A percentile compares a stretch with the other conserved stretches of the same genome.
Evolutionary conservation across 257 asterid species (phyloP).

Genomic region (Striga asiatica): DNA sequence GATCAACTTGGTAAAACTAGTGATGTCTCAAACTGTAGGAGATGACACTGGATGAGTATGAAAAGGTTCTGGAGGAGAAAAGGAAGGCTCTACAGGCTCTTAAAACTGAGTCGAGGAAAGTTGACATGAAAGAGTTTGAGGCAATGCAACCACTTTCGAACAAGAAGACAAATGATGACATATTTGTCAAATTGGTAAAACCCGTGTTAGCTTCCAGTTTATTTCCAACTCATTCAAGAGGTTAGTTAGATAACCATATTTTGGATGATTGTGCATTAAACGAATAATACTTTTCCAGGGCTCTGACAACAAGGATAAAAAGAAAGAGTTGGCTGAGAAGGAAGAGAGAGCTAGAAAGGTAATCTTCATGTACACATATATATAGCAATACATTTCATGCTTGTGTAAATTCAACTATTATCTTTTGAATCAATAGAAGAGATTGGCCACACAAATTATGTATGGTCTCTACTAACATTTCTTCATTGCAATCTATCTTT

Average conservation of each 20-base stretch:
- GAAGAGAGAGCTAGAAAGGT: conserved; percentile 87
- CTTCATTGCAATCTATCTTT: too few relatives aligned
- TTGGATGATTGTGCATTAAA: not conserved
- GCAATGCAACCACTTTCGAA: conserved; percentile 69
- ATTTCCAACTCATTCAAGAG: not conserved
- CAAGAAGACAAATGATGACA: conserved; percentile 53
- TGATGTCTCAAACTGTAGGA: conserved; percentile 31
- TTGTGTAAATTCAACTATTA: too few relatives aligned
- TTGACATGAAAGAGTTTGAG: conserved; percentile 61
- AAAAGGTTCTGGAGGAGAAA: conserved; percentile 73
- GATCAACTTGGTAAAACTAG: too few relatives aligned
- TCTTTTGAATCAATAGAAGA: too few relatives aligned
- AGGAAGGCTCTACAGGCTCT: conserved; percentile 58
- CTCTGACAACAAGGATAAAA: conserved; percentile 68
- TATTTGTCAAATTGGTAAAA: conserved; percentile 69
- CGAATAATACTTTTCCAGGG: conserved; percentile 30
- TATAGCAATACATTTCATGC: not conserved
- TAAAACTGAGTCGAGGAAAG: conserved; percentile 70
- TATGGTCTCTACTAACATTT: too few relatives aligned
- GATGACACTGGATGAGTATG: conserved; percentile 91
- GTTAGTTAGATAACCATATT: too few relatives aligned
- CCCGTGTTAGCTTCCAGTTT: not conserved
- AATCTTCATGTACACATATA: not conserved
- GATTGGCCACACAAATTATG: too few relatives aligned
- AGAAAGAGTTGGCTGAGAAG: conserved; percentile 65